A percentile compares a stretch with the other conserved stretches of the same genome.
Conservation (phyloP, 1,284 basidiomycete species). For the Austroboletus novae-zelandiae region DNA sequence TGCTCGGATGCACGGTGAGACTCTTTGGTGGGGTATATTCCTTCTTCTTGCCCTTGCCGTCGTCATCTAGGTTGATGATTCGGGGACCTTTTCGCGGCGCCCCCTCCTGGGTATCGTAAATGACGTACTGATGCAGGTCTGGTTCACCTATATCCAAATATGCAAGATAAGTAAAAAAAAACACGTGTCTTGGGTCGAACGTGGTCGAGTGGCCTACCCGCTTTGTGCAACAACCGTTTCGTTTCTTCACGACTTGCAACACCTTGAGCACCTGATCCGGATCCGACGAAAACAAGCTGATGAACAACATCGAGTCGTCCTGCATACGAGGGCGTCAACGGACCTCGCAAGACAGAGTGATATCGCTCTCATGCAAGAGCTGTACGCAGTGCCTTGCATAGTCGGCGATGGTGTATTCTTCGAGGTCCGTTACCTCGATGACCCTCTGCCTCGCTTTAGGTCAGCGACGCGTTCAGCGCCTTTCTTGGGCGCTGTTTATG, state of each 20-base stretch:
- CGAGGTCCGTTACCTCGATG: constrained; percentile 70
- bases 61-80: constrained; percentile 65
- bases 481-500: constrained; percentile 58
- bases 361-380: constrained; percentile 52
- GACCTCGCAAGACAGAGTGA: not conserved
- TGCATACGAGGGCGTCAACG: constrained; percentile 22
- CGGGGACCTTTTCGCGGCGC: constrained; percentile 52
- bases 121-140: constrained; percentile 76
- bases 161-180: not conserved
- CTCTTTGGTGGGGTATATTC: constrained; percentile 62
- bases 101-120: constrained; percentile 52
- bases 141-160: constrained; percentile 45
- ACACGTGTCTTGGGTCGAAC: not conserved
- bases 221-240: constrained; percentile 71
- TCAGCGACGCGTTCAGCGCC: constrained; percentile 68
- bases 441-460: constrained; percentile 60
- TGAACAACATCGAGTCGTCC: constrained; percentile 79
- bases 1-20: constrained; percentile 72
- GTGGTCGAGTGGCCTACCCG: constrained; percentile 40
- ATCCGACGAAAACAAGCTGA: constrained; percentile 67
- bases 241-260: constrained; percentile 77
- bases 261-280: constrained; percentile 71
- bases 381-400: constrained; percentile 68
- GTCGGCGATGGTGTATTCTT: constrained; percentile 61
- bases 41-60: constrained; percentile 40